Conservation (phyloP, 352 stramenopile genomes). For the Phytophthora brassicae region DNA sequence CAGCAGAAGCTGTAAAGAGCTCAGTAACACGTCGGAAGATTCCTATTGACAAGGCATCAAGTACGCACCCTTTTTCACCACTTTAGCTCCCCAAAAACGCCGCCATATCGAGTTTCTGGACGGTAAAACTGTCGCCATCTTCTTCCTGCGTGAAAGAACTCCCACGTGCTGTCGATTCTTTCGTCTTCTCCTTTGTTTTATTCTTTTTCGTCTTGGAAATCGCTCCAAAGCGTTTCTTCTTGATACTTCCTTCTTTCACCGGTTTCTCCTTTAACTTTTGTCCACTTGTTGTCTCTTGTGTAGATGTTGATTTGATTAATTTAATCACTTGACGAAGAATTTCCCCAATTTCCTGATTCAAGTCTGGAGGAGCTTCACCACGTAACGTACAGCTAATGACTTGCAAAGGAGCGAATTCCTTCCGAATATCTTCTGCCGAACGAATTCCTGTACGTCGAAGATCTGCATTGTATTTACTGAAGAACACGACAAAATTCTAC, state of each 20-base stretch:
- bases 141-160: constrained; percentile 44
- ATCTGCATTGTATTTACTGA: constrained; percentile 65
- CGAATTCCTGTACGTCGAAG: constrained; percentile 74
- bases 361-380: constrained; percentile 27
- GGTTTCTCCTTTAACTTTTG: constrained; percentile 50
- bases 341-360: constrained; percentile 31
- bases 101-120: constrained; percentile 79
- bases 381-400: constrained; percentile 50
- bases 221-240: constrained; percentile 42
- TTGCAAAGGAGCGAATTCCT: constrained; percentile 57
- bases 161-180: constrained; percentile 39
- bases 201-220: constrained; percentile 42
- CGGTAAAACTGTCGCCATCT: constrained; percentile 58
- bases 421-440: constrained; percentile 63
- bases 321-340: constrained; percentile 59
- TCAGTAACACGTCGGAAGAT: neutral
- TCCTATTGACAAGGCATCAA: neutral
- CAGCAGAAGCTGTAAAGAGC: constrained; percentile 23
- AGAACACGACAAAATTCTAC: constrained; percentile 70
- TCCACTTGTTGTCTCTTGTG: constrained; percentile 41
- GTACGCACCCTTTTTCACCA: neutral
- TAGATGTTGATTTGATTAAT: constrained; percentile 65
- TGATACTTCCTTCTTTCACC: constrained; percentile 45
- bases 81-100: constrained; percentile 60
- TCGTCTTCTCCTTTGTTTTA: constrained; percentile 28